Evolutionary conservation across 2,329 filamentous ascomycete genomes (phyloP), one percentile per base, ranked within the genome.

Genomic region (Epichloe festucae): DNA sequence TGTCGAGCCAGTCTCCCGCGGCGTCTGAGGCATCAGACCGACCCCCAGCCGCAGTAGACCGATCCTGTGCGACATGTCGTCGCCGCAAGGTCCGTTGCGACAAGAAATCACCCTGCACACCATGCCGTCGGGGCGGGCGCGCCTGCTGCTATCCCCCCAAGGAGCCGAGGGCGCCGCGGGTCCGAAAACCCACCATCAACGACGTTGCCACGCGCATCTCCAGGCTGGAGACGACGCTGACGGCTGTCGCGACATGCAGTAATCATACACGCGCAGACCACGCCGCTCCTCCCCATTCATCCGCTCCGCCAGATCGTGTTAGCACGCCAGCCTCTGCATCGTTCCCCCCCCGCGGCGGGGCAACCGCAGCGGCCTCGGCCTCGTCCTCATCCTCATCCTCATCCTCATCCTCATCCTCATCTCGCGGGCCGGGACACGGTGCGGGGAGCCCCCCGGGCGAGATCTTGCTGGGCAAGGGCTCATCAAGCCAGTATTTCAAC

Each of bases 71-170:
- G 4, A 68, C 69, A 5, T 72, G 70, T 51, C 64, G 70, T 11
- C 68, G 71, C 48, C 69, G 80, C 52, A 83, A 85, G 65, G 84
- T 88, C 51, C 82, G 82, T 58, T 87, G 84, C 70, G 82, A 87
- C 68, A 87, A 87, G 67, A 72, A 76, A 54, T 76, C 82, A 65
- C 81, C 84, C 6, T 88, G 84, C 62, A 76, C 77, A 53, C 86
- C 87, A 61, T 88, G 84, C 61, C 73, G 75, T 36, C 77, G 82
- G 54, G 59, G 60, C 35, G 59, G 60, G 0, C 57, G 59, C 27
- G 52, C 59, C 7, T 68, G 66, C 41, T 53, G 57, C 12, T 68
- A 66, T 49, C 64, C 66, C 6, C 57, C 60, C 31, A 36, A 51
- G 5, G 59, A 60, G 0, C 59, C 58, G 12, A 53, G 57, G 23